phyloP scores from a whole-genome alignment of 495 filamentous ascomycete species.

The Penicillium crystallinum region DNA sequence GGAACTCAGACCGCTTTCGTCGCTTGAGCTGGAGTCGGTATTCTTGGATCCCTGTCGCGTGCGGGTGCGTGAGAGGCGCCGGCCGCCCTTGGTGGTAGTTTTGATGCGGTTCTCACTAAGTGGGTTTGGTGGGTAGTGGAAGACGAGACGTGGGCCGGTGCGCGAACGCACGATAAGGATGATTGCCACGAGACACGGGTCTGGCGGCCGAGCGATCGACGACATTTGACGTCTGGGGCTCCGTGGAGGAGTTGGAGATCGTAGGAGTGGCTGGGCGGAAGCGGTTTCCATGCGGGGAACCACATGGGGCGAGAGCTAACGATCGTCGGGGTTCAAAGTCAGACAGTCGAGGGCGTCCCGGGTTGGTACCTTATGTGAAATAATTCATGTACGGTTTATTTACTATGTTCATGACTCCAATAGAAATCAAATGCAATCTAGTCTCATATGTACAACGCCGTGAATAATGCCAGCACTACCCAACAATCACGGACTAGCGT shows the following conservation, averaged over 20 bases:
- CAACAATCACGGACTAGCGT: neutral
- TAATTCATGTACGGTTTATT: no score
- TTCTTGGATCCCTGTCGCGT: constrained; percentile 27
- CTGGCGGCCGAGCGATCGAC: constrained; percentile 46
- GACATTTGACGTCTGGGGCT: constrained; percentile 33
- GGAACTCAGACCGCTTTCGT: constrained; percentile 42
- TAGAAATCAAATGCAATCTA: constrained; percentile 11
- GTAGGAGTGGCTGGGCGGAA: constrained; percentile 16
- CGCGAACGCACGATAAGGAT: constrained; percentile 77
- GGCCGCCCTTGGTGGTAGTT: constrained; percentile 28
- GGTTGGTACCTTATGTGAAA: no score
- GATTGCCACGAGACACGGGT: constrained; percentile 67
- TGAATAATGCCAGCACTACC: constrained; percentile 13
- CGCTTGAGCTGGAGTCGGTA: constrained; percentile 42
- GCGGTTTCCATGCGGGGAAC: constrained; percentile 11
- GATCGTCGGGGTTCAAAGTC: neutral
- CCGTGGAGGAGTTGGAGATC: constrained; percentile 11
- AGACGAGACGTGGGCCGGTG: constrained; percentile 78
- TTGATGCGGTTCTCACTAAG: constrained; percentile 41
- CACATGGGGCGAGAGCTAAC: constrained; percentile 16
- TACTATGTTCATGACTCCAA: neutral
- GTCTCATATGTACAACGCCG: constrained; percentile 22
- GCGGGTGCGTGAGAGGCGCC: constrained; percentile 32
- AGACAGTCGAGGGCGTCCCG: neutral
- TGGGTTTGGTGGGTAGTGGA: constrained; percentile 78